phyloP scores from a whole-genome alignment of 2,329 filamentous ascomycete genomes.

The Fusarium sp. region DNA sequence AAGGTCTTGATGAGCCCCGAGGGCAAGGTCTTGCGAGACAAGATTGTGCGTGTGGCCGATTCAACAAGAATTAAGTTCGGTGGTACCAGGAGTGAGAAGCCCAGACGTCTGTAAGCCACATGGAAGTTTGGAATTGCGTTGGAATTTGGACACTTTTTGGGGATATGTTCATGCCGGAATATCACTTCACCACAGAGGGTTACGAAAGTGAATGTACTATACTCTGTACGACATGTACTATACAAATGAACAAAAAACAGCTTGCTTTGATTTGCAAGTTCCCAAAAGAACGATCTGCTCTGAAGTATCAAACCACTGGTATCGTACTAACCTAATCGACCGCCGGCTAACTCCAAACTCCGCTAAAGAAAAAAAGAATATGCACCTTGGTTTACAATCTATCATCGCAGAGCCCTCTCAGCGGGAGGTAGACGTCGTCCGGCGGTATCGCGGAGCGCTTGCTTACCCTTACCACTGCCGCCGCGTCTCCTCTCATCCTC shows the following conservation, averaged over 20 bases:
- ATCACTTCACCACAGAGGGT: slow-evolving; percentile 19
- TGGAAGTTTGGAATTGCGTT: background rate
- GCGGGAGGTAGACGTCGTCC: slow-evolving; percentile 63
- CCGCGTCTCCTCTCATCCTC: slow-evolving; percentile 58
- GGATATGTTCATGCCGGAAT: slow-evolving; percentile 15
- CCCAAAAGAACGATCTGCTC: slow-evolving; percentile 38
- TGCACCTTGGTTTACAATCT: slow-evolving; percentile 1
- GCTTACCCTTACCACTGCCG: slow-evolving; percentile 57
- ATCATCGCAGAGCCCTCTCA: slow-evolving; percentile 60
- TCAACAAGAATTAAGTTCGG: slow-evolving; percentile 94
- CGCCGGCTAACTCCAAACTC: slow-evolving; percentile 41
- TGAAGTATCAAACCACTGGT: slow-evolving; percentile 40
- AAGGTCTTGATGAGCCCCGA: slow-evolving; percentile 91
- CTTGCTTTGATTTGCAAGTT: slow-evolving; percentile 31
- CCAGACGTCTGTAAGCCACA: slow-evolving; percentile 74
- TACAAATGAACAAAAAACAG: slow-evolving; percentile 41
- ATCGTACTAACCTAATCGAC: slow-evolving; percentile 42
- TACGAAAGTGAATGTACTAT: slow-evolving; percentile 50
- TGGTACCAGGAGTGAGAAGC: slow-evolving; percentile 86
- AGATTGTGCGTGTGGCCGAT: slow-evolving; percentile 85
- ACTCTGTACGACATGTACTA: slow-evolving; percentile 50
- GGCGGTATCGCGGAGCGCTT: slow-evolving; percentile 60
- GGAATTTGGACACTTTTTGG: slow-evolving; percentile 21
- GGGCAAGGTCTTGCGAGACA: slow-evolving; percentile 77
- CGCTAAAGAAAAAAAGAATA: slow-evolving; percentile 14